Base-by-base conservation (phyloP, 495 filamentous ascomycete species). In the Cladorrhinum samala region DNA sequence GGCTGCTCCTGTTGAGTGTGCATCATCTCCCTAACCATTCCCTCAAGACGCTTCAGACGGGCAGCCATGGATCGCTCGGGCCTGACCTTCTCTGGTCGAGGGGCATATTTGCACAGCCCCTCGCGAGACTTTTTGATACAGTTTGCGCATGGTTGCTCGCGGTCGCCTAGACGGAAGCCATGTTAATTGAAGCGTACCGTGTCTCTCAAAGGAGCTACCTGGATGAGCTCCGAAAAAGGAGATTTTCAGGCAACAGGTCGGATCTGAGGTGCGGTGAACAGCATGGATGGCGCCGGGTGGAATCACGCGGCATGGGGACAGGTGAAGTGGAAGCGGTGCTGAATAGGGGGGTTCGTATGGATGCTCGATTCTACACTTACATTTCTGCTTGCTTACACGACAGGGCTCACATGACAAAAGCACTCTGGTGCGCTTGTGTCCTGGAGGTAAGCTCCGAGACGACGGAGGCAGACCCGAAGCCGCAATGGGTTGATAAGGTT, bases 1-100 rank as follows among this genome's bases (percentile, higher is more conserved):
- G 44, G 27, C 38, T 39, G 41, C 30, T 24, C n/a, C n/a, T 58
- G 65, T 43, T 65, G 67, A 17, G 49, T 52, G 23, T 72, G 66
- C 56, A 77, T 73, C 63, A 80, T 71, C 27, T 54, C 70, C 20
- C 72, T 68, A 14, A 82, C 74, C 69, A 81, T 70, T 21, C 72
- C 69, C 54, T 83, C 79, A 1, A 82, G 73, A 43, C 74, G 72
- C 59, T 72, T 74, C 37, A 83, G 59, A 17, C 78, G 68, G 3
- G 73, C 73, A 17, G 77, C 68, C 71, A 80, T 74, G 59, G 63
- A 74, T 52, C 67, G 70, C 1, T 69, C 47, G 9, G 67, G 69
- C 36, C 55, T 59, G 9, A 43, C 20, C 46, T 75, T 75, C 41
- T 71, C 60, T 13, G 65, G 66, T 40, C 71, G 71, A 8, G 68